Base-by-base conservation (phyloP, 139 green algal genomes). In the Volvox reticuliferus region DNA sequence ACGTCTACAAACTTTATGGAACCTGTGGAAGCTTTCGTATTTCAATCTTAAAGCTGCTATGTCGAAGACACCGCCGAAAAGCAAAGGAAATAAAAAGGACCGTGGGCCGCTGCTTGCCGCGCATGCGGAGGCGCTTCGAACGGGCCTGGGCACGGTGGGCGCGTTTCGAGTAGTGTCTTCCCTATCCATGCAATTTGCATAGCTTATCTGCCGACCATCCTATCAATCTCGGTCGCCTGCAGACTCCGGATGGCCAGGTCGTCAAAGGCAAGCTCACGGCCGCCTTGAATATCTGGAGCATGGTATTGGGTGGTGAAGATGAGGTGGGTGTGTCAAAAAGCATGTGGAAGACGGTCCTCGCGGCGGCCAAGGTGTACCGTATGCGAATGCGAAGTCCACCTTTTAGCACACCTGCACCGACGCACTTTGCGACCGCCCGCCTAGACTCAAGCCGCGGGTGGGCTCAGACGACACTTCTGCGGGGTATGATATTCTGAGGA, bases 201-300 rank as follows among this genome's bases (percentile, higher is more conserved):
- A 24, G 65, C 6, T 16, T 68, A 44, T 26, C 36, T 28, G 37
- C 35, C 67, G 24, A 84, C 21, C 36, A 24, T 22, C 18, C 36
- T 84, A 37, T 12, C 63, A 67, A 68, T 44, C 24, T 28, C 19
- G 12, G 30, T 30, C n/a, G 20, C 18, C 17, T 73, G 44, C 85
- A 89, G 85, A 55, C 85, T 9, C 69, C 85, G 5, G 85, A 89
- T 67, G 85, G 85, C 18, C 69, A 73, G 16, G 30, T 86, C 61
- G 68, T 85, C 33, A 86, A 68, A 20, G 75, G 62, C 21, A 86
- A 55, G 69, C 76, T 86, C 12, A 68, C 61, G 22, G 36, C 76
- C 0, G 62, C 87, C 19, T 30, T 90, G 1, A 91, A 90, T 36
- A 69, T 93, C 1, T 93, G 91, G 91, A 89, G 61, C 55, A 89